Percentiles rank a stretch among this genome's conserved stretches.
Conservation (phyloP, 495 filamentous ascomycete genomes). For the Xylaria nigripes region DNA sequence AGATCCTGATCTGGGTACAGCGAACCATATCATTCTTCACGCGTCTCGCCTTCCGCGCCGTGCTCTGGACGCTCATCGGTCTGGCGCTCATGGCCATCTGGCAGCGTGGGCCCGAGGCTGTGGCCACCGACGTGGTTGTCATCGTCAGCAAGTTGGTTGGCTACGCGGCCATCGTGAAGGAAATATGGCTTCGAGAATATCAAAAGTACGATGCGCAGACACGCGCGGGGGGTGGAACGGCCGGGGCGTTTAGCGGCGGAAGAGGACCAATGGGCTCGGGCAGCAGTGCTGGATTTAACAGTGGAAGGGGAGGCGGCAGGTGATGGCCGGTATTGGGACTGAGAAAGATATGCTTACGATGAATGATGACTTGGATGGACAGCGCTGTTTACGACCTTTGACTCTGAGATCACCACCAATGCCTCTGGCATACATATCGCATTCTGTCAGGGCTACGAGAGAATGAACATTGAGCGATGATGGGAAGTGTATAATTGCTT, state of each 20-base stretch:
- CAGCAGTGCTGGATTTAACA: slow-evolving; percentile 16
- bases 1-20: slow-evolving; percentile 58
- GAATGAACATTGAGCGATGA: background rate
- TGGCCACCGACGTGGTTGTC: slow-evolving; percentile 44
- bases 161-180: slow-evolving; percentile 44
- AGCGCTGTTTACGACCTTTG: background rate
- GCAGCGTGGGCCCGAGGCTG: slow-evolving; percentile 54
- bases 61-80: slow-evolving; percentile 51
- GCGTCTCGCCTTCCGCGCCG: slow-evolving; percentile 46
- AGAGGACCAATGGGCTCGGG: background rate
- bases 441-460: background rate
- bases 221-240: slow-evolving; percentile 9
- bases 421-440: background rate
- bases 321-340: slow-evolving; percentile 13
- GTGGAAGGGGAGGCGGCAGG: slow-evolving; percentile 20
- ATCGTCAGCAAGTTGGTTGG: slow-evolving; percentile 28
- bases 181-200: slow-evolving; percentile 53
- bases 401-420: slow-evolving; percentile 5
- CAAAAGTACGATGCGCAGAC: slow-evolving; percentile 35
- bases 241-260: slow-evolving; percentile 14
- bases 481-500: background rate
- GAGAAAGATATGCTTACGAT: background rate
- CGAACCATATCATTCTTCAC: slow-evolving; percentile 68
- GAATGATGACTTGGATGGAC: slow-evolving; percentile 1
- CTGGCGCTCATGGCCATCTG: slow-evolving; percentile 49